Evolutionary conservation across 2,329 filamentous ascomycete species (phyloP), one percentile per base, ranked within the genome.

Genomic region (Grosmannia clavigera): DNA sequence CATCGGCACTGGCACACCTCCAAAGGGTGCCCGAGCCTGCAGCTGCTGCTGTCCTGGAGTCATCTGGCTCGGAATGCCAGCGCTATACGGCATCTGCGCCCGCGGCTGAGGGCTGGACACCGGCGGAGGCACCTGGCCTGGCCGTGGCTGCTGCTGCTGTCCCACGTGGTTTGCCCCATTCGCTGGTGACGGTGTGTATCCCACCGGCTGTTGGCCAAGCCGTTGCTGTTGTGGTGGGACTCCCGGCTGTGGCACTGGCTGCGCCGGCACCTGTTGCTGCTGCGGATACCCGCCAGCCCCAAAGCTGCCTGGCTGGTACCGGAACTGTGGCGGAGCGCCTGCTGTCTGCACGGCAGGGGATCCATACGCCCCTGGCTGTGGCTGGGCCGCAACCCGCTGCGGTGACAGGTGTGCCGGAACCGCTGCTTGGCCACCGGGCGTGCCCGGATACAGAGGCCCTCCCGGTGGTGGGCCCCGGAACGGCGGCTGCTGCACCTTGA

Each of bases 401-500:
- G 61, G 61, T 22, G 61, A 59, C 60, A 61, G 58, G 48, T 64
- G 61, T 9, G 61, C 46, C 19, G 58, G 14, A 27, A 25, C 57
- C 52, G 55, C 27, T 14, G 19, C 43, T 31, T 33, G 56, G 12
- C 29, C 46, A 12, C 59, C 58, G 6, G 57, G 54, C 11, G 54
- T 54, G 48, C 58, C 56, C 7, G 58, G 50, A 46, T 57, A 55
- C 22, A 43, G 11, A 16, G 75, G 72, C 58, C 69, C 66, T n/a
- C 78, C 74, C 62, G 71, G 75, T 62, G 71, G 75, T 63, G 78
- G 79, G 5, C 70, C 74, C 38, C 73, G 73, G 62, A 76, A 81
- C 54, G 73, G 72, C 69, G 77, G 75, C 9, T 76, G 75, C 61
- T 79, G 77, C 12, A 76, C 72, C 66, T 83, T 83, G 56, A 74